Base-by-base conservation (phyloP, 257 asterid species). In the Linaria vulgaris region DNA sequence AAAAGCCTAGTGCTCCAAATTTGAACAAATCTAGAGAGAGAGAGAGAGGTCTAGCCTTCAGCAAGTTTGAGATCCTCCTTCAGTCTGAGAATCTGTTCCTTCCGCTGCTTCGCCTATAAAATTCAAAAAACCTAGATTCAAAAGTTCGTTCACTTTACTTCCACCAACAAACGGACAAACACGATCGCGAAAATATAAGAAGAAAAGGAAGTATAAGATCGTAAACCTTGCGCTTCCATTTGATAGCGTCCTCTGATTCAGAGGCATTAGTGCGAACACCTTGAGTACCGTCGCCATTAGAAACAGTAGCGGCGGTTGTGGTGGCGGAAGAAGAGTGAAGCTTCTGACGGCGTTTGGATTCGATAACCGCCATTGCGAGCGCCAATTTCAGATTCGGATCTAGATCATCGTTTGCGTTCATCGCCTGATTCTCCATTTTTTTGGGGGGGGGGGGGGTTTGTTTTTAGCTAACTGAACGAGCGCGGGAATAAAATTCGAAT, bases 181-280 rank as follows among this genome's bases (percentile, higher is more conserved):
- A 37, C 45, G 39, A 72, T 50, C 39, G 44, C 4, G 25, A 10
- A 5, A 21, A 54, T 15, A 43, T 20, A 39, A 1, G 12, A 20
- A 48, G 23, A 27, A 27, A 27, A 27, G 4, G 34, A 6, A 27
- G 6, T 27, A 6, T 56, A 64, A 11, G 10, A 22, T 4, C n/a
- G n/a, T n/a, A 13, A 10, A 90, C 94, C 89, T 91, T 91, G 50
- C 50, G 79, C 68, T 83, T 90, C 97, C 97, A 90, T 72, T 75
- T 80, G 64, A 79, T 74, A 34, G 83, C 80, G 27, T 83, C n/a
- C n/a, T n/a, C 87, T 12, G 84, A 68, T 48, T 78, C 76, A 52
- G 76, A 34, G 60, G 31, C 63, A 57, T 30, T 51, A 50, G 54
- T 60, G 63, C 72, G 12, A 54, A 22, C 21, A 14, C 30, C 54